Percentiles rank a stretch among this genome's conserved stretches.
Evolutionary conservation across 2,329 filamentous ascomycete genomes (phyloP).

Genomic region (Beauveria rudraprayagi): DNA sequence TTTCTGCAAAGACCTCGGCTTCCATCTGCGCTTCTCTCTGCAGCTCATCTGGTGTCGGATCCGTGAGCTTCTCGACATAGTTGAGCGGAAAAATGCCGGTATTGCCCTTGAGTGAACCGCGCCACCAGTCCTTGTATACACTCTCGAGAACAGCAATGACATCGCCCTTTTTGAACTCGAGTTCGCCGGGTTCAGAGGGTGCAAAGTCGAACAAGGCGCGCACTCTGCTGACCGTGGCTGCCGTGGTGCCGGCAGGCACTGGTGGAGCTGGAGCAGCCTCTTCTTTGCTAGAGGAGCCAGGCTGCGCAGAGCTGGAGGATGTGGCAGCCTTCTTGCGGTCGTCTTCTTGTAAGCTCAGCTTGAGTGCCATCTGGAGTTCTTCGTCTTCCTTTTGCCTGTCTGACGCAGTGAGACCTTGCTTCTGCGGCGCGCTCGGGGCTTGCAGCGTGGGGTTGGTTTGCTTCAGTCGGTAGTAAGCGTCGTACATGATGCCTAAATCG

Average conservation of each 20-base stretch:
- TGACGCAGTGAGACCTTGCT: conserved; percentile 80
- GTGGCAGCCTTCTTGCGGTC: conserved; percentile 46
- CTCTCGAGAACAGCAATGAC: conserved; percentile 96
- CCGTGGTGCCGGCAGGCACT: conserved; percentile 76
- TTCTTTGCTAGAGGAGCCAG: conserved; percentile 31
- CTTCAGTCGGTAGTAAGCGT: conserved; percentile 85
- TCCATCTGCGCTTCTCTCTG: conserved; percentile 97
- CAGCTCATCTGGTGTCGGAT: conserved; percentile 88
- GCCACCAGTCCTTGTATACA: conserved; percentile 99
- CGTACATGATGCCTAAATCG: conserved; percentile 94
- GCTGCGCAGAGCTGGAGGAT: conserved; percentile 22
- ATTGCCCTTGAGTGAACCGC: conserved; percentile 85
- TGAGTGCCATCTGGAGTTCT: conserved; percentile 91
- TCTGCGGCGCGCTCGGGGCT: conserved; percentile 84
- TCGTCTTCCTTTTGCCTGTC: conserved; percentile 96
- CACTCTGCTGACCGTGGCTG: conserved; percentile 90
- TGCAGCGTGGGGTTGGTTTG: conserved; percentile 78
- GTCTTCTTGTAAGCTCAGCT: conserved; percentile 86
- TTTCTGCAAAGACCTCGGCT: conserved; percentile 56
- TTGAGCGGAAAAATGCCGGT: conserved; percentile 98
- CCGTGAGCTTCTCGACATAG: conserved; percentile 94
- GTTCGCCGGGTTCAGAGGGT: conserved; percentile 85
- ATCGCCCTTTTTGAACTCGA: conserved; percentile 94
- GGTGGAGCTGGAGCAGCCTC: conserved; percentile 43
- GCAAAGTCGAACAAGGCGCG: conserved; percentile 91